Base-by-base conservation (phyloP, 495 filamentous ascomycete genomes). In the Lasiosphaeris hirsuta region DNA sequence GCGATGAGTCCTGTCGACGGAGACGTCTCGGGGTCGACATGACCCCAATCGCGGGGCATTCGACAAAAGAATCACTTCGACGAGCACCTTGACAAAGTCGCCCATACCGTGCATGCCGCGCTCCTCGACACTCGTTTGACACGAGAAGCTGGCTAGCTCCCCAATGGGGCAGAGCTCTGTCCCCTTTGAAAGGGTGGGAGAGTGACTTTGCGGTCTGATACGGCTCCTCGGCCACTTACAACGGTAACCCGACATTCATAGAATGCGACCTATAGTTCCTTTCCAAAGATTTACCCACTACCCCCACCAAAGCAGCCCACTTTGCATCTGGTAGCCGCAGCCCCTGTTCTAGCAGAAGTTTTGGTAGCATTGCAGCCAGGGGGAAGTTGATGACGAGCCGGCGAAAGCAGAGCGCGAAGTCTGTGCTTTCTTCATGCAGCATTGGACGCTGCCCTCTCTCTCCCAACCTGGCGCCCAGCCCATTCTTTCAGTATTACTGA, bases 251-350 rank as follows among this genome's bases (percentile, higher is more conserved):
- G 10, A 48, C 19, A 10, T 30, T 23, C 9, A 37, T 11, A 38
- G 36, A 11, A 51, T 9, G 14, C n/a, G 48, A 37, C 11, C 15
- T 1, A 33, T 30, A 5, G 23, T 30, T 30, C 8, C 33, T 17
- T 9, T 37, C 34, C 23, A 51, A 51, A 10, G 11, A 6, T 18
- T n/a, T 51, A 37, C 6, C 11, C 5, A 10, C 23, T 51, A 18
- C 23, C 48, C 34, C 49, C 49, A 51, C 49, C 49, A 19, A 51
- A 40, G 48, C 36, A 30, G 34, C 7, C 39, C 23, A 30, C 23
- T 30, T 30, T 5, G 23, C 23, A 30, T 30, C 23, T 30, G 23
- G 23, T 30, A 30, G 5, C 23, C 23, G 23, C 23, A 30, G 23
- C 23, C 23, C 23, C 23, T 30, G 23, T 30, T 30, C 23, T 30